Base-by-base conservation (phyloP, 139 green algal species). In the Raphidocelis subcapitata region DNA sequence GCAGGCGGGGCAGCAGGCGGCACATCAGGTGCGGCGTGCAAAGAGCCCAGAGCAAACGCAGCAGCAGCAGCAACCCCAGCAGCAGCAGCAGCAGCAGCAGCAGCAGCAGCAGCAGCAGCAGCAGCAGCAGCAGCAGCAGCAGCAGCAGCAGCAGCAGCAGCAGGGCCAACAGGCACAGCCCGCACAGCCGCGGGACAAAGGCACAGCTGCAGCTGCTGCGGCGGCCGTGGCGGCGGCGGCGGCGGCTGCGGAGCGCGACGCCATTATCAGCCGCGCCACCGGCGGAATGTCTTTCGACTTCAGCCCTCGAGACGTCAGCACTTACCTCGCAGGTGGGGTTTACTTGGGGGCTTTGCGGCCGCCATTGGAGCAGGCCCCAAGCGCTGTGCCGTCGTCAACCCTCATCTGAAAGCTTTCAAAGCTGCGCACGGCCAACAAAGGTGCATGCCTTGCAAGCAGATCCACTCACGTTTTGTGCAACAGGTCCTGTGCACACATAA, bases 231-330 rank as follows among this genome's bases (percentile, higher is more conserved):
- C 24, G 55, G 41, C 26, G 28, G 70, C 46, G 16, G 70, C 32
- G 1, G 51, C 49, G 33, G 70, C 61, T 29, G 47, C 16, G 28
- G 67, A 70, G 3, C 81, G 63, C 41, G 89, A 94, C 55, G 87
- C 92, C 0, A 93, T 95, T 67, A 95, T 97, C 72, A 89, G 74
- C 59, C 80, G 89, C 5, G 62, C 83, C 3, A 89, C 89, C 14
- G 85, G 82, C 20, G 92, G 89, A 61, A 94, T 95, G 80, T 89
- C 82, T 15, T 93, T 97, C 63, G 92, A 92, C 75, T 97, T 97
- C 75, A 89, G 70, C 33, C 41, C 62, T 0, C 63, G 65, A 0
- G 90, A 97, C 75, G 66, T 82, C 41, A 89, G 85, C 36, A 88
- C 91, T 28, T 94, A 94, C 79, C 49, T 91, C 24, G 83, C 79